Evolutionary conservation across 495 filamentous ascomycete species (phyloP).

Genomic region (Aspergillus affinis): DNA sequence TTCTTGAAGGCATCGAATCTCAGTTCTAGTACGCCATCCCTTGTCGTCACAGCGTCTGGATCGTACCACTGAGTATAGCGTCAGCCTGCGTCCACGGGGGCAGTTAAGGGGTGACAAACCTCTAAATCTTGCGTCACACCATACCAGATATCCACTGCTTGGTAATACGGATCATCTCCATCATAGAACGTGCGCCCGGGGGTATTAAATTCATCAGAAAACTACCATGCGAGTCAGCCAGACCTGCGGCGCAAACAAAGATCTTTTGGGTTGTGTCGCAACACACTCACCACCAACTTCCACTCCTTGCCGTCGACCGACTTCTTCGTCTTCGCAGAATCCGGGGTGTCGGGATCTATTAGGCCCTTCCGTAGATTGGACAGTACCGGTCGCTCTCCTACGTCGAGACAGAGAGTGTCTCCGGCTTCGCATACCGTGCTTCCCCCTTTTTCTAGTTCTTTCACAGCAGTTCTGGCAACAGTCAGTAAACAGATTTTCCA

Average conservation of each 20-base stretch:
- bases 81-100: background rate
- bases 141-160: constrained; percentile 77
- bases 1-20: constrained; percentile 67
- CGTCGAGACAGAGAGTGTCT: constrained; percentile 57
- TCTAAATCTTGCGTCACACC: constrained; percentile 75
- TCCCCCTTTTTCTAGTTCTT: constrained; percentile 27
- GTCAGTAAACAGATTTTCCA: constrained; percentile 11
- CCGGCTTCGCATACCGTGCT: constrained; percentile 35
- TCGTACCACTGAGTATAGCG: constrained; percentile 65
- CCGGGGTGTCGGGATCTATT: constrained; percentile 73
- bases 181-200: constrained; percentile 72
- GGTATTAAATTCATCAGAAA: constrained; percentile 77
- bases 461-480: constrained; percentile 56
- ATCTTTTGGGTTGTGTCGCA: background rate
- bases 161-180: constrained; percentile 70
- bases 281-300: constrained; percentile 59
- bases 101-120: constrained; percentile 29
- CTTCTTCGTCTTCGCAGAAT: constrained; percentile 55
- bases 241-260: background rate
- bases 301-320: constrained; percentile 58
- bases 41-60: constrained; percentile 70
- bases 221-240: constrained; percentile 39
- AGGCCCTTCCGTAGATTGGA: constrained; percentile 59
- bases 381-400: constrained; percentile 55
- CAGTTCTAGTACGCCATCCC: constrained; percentile 65